Evolutionary conservation across 2,329 filamentous ascomycete species (phyloP), one percentile per base, ranked within the genome.

Genomic region (Ophioceras dolichostomum): DNA sequence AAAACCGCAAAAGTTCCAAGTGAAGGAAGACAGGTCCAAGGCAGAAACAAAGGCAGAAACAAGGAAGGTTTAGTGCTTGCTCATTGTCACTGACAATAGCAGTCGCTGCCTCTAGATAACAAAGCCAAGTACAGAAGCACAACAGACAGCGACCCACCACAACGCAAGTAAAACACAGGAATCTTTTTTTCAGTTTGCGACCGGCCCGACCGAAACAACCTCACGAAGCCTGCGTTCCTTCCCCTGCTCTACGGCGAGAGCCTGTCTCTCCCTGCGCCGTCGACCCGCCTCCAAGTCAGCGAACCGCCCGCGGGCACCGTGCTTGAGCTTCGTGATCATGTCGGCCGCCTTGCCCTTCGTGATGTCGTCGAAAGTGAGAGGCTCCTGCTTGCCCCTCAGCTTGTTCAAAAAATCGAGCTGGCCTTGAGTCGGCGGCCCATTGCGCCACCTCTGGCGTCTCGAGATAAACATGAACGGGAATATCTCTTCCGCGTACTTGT

Each of bases 281-380:
- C 69, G 76, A 38, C 67, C 61, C 0, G 60, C 62, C 49, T 70
- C 65, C 40, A 73, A 58, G 24, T 50, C 64, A 19, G 65, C 62
- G 52, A 71, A 86, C 61, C 61, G 74, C 43, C 59, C 83, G 56
- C 65, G 73, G 1, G 83, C 85, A 1, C 89, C 89, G 53, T 91
- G 83, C 55, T 81, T 89, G 43, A 94, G 53, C 57, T 94, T 93
- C 7, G 85, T 93, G 45, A 96, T 94, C 81, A 94, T 88, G 54
- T 95, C 88, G 4, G 71, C 71, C 4, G 87, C 88, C 52, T 76
- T 76, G 7, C 89, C 89, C 51, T 88, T 91, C 12, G 73, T 87
- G 40, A 94, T 49, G 20, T 77, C 68, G 0, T 61, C 59, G 0
- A 58, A 47, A 2, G 61, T 67, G 36, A 87, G 51, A 37, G 70